phyloP scores from a whole-genome alignment of 1,139 yeast species.

The Candida freyschussii region DNA sequence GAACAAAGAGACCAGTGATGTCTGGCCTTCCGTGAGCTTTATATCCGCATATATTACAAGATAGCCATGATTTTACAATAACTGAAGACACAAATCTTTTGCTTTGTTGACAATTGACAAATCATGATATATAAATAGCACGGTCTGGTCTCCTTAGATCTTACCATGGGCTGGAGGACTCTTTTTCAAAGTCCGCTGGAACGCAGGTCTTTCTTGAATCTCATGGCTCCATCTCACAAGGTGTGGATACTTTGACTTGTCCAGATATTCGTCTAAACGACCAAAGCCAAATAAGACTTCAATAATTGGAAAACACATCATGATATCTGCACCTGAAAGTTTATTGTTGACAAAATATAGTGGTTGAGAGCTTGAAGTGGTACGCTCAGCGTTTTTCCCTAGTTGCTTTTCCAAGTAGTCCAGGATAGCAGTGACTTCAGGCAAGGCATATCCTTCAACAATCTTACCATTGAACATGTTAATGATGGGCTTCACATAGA shows the following conservation, averaged over 20 bases:
- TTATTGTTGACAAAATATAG: slow-evolving; percentile 51
- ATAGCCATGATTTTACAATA: too few relatives aligned
- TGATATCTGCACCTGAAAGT: slow-evolving; percentile 56
- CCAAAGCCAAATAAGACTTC: slow-evolving; percentile 9
- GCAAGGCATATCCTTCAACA: slow-evolving; percentile 36
- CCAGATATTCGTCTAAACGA: slow-evolving; percentile 8
- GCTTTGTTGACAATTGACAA: too few relatives aligned
- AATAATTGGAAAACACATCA: slow-evolving; percentile 37
- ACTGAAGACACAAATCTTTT: too few relatives aligned
- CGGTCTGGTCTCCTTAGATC: too few relatives aligned
- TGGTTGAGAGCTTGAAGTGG: slow-evolving; percentile 5
- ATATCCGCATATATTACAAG: too few relatives aligned
- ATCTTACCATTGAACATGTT: slow-evolving; percentile 36
- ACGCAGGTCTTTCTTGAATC: slow-evolving; percentile 17
- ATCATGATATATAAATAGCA: too few relatives aligned
- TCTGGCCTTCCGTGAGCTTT: too few relatives aligned
- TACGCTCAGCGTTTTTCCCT: slow-evolving; percentile 30
- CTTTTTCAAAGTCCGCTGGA: slow-evolving; percentile 10
- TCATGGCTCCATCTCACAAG: slow-evolving; percentile 19
- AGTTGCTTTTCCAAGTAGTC: slow-evolving; percentile 38
- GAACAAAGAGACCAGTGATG: too few relatives aligned
- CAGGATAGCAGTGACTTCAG: slow-evolving; percentile 37
- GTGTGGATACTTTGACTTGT: slow-evolving; percentile 17
- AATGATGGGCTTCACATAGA: slow-evolving; percentile 40
- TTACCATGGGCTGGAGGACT: too few relatives aligned